Percentiles rank a stretch among this genome's conserved stretches.
Evolutionary conservation across 768 basidiomycete genomes (phyloP).

Genomic region (Amanita molliuscula): DNA sequence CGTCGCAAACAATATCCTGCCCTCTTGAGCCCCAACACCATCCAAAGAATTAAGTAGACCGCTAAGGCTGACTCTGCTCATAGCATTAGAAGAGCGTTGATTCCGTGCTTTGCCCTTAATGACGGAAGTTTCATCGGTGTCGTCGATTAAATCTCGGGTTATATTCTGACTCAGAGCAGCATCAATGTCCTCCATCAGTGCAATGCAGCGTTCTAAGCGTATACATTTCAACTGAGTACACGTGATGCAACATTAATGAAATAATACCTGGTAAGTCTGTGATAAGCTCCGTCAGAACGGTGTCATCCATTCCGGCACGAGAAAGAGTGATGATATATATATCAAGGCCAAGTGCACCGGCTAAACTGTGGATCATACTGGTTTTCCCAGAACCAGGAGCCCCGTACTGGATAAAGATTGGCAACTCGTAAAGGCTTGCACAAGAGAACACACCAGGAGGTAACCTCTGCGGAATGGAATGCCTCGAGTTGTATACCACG

Average conservation of each 20-base stretch:
- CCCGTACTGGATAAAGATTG: constrained; percentile 36
- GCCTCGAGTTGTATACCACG: constrained; percentile 68
- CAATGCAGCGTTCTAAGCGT: constrained; percentile 45
- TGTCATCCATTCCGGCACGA: constrained; percentile 45
- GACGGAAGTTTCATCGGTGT: constrained; percentile 7
- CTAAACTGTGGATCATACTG: constrained; percentile 55
- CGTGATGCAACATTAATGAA: background rate
- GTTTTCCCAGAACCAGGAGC: constrained; percentile 68
- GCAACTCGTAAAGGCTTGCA: background rate
- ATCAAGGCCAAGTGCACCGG: constrained; percentile 59
- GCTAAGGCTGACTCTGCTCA: constrained; percentile 46
- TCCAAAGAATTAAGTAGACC: constrained; percentile 75
- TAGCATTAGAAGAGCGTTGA: constrained; percentile 10
- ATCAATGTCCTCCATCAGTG: constrained; percentile 81
- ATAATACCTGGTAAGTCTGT: constrained; percentile 40
- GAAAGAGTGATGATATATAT: constrained; percentile 59
- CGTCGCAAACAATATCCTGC: constrained; percentile 72
- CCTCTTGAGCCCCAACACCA: constrained; percentile 71
- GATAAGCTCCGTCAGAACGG: constrained; percentile 38
- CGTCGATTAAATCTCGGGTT: constrained; percentile 25
- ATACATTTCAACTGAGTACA: background rate
- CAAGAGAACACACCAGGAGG: constrained; percentile 28
- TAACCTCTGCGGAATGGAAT: constrained; percentile 79
- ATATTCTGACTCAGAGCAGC: constrained; percentile 49
- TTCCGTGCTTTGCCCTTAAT: constrained; percentile 1